Conservation (phyloP, 371 early-diverging fungal genomes). For the Rhizopus arrhizus region DNA sequence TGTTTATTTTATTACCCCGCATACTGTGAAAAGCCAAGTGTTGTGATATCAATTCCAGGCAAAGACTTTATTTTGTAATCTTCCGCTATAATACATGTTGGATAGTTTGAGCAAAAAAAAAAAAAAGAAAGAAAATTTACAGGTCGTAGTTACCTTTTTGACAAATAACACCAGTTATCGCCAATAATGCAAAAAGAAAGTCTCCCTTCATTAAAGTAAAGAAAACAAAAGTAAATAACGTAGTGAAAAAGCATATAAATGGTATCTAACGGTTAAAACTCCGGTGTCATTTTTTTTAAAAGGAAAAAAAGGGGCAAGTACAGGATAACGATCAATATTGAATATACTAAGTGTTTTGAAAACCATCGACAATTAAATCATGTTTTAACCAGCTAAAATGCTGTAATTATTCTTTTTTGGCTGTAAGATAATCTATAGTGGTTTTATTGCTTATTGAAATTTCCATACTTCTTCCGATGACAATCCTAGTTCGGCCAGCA, state of each 20-base stretch:
- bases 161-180: constrained; percentile 2
- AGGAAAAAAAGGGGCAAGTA: too few species aligned
- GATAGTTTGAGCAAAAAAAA: not conserved
- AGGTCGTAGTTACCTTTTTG: constrained; percentile 19
- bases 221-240: not conserved
- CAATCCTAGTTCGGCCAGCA: constrained; percentile 37
- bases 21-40: constrained; percentile 54
- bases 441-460: constrained; percentile 29
- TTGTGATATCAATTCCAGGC: constrained; percentile 51
- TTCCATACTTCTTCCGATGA: constrained; percentile 47
- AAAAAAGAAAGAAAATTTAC: too few species aligned
- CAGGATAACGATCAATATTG: not conserved
- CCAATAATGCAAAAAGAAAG: constrained; percentile 10
- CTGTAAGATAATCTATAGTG: too few species aligned
- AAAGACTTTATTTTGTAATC: constrained; percentile 58
- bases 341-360: not conserved
- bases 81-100: constrained; percentile 36
- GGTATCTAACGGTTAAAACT: too few species aligned
- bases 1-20: constrained; percentile 54
- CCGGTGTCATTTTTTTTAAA: too few species aligned
- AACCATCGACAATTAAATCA: too few species aligned
- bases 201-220: constrained; percentile 3
- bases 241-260: not conserved
- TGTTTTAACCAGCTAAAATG: too few species aligned
- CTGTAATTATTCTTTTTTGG: too few species aligned